These are phyloP conservation scores for Coniochaeta sp. DNA, from an alignment of 2,329 filamentous ascomycete species.

Conservation along the genomic window DNA sequence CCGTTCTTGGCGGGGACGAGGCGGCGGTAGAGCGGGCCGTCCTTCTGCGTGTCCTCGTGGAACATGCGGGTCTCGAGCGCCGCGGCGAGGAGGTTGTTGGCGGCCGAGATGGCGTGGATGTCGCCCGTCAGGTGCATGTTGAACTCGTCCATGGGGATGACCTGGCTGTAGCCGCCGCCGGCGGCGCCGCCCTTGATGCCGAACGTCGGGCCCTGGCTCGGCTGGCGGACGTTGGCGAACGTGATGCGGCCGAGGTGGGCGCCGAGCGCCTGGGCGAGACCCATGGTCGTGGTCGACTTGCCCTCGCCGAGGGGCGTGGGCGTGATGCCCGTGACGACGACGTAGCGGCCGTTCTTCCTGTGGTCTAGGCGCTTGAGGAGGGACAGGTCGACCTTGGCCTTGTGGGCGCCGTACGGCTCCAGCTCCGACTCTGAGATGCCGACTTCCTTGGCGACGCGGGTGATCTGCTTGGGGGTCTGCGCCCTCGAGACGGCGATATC, in stretches of 20 bases:
- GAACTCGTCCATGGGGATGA: conserved; percentile 99
- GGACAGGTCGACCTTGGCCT: conserved; percentile 86
- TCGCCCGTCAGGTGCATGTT: conserved; percentile 96
- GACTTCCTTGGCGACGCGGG: conserved; percentile 73
- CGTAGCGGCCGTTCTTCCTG: conserved; percentile 80
- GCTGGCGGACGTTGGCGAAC: conserved; percentile 95
- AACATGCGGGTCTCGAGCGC: conserved; percentile 98
- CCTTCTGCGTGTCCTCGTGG: conserved; percentile 93
- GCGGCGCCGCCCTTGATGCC: conserved; percentile 98
- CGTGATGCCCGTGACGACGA: conserved; percentile 92
- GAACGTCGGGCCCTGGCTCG: conserved; percentile 94
- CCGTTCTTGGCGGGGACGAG: conserved; percentile 88
- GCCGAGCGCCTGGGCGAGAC: conserved; percentile 84
- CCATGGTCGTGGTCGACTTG: conserved; percentile 97
- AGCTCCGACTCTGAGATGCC: conserved; percentile 85
- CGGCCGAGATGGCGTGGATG: conserved; percentile 93
- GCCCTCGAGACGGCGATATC: conserved; percentile 88
- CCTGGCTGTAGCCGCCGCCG: conserved; percentile 95
- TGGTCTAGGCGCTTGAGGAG: conserved; percentile 80
- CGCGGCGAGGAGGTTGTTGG: conserved; percentile 93
- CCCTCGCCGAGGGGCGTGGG: conserved; percentile 95
- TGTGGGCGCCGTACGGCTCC: conserved; percentile 90
- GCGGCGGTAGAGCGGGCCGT: conserved; percentile 77
- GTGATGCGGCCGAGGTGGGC: conserved; percentile 81
- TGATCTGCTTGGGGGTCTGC: conserved; percentile 89